Conservation (phyloP, 805 yeast genomes). For the Candida berthetii region DNA sequence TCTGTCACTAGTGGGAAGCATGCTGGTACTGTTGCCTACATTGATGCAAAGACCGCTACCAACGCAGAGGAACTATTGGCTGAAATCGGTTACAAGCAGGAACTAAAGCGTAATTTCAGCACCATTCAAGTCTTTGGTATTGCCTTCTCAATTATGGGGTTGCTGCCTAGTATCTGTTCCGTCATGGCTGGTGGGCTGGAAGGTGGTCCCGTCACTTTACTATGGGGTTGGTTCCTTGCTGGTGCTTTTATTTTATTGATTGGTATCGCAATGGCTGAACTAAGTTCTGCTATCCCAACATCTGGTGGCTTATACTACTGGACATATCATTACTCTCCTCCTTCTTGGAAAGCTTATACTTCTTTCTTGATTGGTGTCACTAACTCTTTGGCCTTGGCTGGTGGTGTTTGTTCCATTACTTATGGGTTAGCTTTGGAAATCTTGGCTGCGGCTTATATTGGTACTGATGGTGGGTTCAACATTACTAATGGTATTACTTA, state of each 20-base stretch:
- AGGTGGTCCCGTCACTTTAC: constrained; percentile 50
- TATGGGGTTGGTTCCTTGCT: constrained; percentile 68
- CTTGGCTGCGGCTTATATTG: constrained; percentile 47
- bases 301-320: constrained; percentile 69
- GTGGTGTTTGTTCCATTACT: constrained; percentile 57
- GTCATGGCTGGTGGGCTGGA: constrained; percentile 43
- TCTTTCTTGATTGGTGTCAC: constrained; percentile 59
- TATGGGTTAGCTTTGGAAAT: constrained; percentile 57
- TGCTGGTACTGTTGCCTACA: not conserved
- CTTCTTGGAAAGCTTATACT: constrained; percentile 36
- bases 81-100: constrained; percentile 64
- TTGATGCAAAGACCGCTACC: constrained; percentile 4
- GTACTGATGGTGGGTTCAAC: constrained; percentile 42
- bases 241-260: constrained; percentile 44
- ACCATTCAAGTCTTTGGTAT: constrained; percentile 64
- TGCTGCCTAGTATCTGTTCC: constrained; percentile 59
- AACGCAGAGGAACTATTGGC: constrained; percentile 19
- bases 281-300: constrained; percentile 63
- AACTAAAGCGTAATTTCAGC: constrained; percentile 53
- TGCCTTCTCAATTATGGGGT: constrained; percentile 69
- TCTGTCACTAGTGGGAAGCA: not conserved
- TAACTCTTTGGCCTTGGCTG: constrained; percentile 55
- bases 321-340: constrained; percentile 59
- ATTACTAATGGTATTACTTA: constrained; percentile 47
- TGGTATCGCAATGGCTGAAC: constrained; percentile 54